phyloP scores from a whole-genome alignment of 257 asterid genomes.

The Echium plantagineum region DNA sequence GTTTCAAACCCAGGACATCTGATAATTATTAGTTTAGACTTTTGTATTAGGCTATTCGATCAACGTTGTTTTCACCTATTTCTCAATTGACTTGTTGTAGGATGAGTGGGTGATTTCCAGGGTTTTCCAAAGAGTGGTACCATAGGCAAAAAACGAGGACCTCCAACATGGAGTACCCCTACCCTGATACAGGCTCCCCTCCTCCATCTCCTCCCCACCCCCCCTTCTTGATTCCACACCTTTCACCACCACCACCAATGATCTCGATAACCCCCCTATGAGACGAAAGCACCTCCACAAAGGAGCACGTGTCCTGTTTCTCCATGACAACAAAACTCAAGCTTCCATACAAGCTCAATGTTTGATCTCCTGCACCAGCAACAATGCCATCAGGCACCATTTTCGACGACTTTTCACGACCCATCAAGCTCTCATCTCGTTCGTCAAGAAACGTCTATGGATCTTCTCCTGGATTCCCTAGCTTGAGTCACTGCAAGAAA shows the following conservation, averaged over 20 bases:
- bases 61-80: too few species aligned
- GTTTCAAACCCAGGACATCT: too few species aligned
- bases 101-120: slow-evolving; percentile 96
- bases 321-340: slow-evolving; percentile 42
- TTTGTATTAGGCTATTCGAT: too few species aligned
- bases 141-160: slow-evolving; percentile 27
- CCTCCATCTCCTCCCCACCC: slow-evolving; percentile 67
- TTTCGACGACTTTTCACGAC: slow-evolving; percentile 7
- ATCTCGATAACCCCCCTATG: slow-evolving; percentile 39
- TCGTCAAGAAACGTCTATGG: slow-evolving; percentile 25
- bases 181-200: slow-evolving; percentile 52
- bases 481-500: slow-evolving; percentile 57
- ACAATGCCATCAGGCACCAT: slow-evolving; percentile 9
- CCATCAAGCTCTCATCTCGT: slow-evolving; percentile 23
- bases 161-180: slow-evolving; percentile 7
- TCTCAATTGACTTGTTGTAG: slow-evolving; percentile 13
- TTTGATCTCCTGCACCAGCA: slow-evolving; percentile 22
- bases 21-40: too few species aligned
- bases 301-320: slow-evolving; percentile 99
- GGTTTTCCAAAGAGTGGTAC: slow-evolving; percentile 48
- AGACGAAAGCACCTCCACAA: slow-evolving; percentile 17
- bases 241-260: slow-evolving; percentile 19
- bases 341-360: slow-evolving; percentile 32
- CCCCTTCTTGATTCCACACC: slow-evolving; percentile 39
- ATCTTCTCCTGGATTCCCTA: slow-evolving; percentile 29